These are phyloP conservation scores for Acorus calamus DNA, from an alignment of 106 monocot species.

Conservation along the genomic window DNA sequence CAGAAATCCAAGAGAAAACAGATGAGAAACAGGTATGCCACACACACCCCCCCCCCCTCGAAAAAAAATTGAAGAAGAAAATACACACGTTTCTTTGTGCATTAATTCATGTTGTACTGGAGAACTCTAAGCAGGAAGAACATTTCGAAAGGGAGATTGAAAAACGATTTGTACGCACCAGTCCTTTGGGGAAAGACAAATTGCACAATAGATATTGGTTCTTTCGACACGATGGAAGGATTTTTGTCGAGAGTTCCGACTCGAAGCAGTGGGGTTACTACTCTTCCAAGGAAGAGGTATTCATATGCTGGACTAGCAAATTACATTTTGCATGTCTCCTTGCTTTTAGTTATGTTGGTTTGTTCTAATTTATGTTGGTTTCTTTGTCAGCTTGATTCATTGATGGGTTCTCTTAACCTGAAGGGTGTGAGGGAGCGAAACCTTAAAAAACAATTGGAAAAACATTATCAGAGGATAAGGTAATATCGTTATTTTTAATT, in stretches of 20 bases:
- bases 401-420: slow-evolving; percentile 70
- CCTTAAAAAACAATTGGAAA: slow-evolving; percentile 68
- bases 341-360: slow-evolving; percentile 1
- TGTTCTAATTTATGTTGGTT: not conserved
- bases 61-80: too few species aligned
- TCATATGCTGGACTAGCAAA: not conserved
- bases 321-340: not conserved
- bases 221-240: slow-evolving; percentile 67
- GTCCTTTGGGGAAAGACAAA: slow-evolving; percentile 72
- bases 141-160: slow-evolving; percentile 53
- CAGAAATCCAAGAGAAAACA: slow-evolving; percentile 19
- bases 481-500: slow-evolving; percentile 7
- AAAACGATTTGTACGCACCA: slow-evolving; percentile 51
- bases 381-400: slow-evolving; percentile 62
- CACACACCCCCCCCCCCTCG: not conserved
- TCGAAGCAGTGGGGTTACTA: slow-evolving; percentile 75
- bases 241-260: slow-evolving; percentile 85
- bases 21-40: slow-evolving; percentile 24
- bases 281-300: slow-evolving; percentile 73
- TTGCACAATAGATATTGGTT: slow-evolving; percentile 74
- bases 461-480: slow-evolving; percentile 68
- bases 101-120: not conserved
- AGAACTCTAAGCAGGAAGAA: slow-evolving; percentile 15
- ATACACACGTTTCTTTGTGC: not conserved
- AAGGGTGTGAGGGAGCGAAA: slow-evolving; percentile 86